Conservation (phyloP, 345 rosid genomes). For the Rhodamnia rubescens region DNA sequence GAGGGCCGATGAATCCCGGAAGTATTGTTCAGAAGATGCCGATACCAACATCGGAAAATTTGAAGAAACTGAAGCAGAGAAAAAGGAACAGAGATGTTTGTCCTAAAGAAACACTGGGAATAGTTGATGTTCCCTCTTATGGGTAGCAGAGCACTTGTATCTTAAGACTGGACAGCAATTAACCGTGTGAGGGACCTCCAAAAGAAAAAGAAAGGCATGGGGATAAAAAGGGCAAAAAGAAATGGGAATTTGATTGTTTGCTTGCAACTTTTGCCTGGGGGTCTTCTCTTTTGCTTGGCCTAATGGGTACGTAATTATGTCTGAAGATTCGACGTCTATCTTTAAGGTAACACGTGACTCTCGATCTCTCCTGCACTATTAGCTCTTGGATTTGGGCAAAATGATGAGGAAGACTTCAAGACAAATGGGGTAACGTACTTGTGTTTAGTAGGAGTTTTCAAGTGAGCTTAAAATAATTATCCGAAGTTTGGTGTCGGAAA, state of each 20-base stretch:
- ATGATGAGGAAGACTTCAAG: too few relatives aligned
- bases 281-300: neutral
- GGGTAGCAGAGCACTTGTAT: neutral
- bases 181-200: neutral
- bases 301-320: neutral
- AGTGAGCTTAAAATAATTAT: too few relatives aligned
- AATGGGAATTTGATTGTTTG: neutral
- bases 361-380: neutral
- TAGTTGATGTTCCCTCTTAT: neutral
- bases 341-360: neutral
- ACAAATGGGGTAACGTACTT: too few relatives aligned
- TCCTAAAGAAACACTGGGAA: neutral
- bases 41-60: neutral
- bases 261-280: neutral
- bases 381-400: neutral
- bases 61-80: neutral
- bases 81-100: neutral
- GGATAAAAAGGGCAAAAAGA: neutral
- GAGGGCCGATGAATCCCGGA: neutral
- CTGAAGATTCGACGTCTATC: neutral
- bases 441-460: too few relatives aligned
- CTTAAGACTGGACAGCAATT: neutral
- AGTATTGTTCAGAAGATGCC: neutral
- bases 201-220: neutral
- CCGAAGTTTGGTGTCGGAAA: too few relatives aligned